These are phyloP conservation scores for Massarina eburnea DNA, from an alignment of 2,329 filamentous ascomycete species.

Conservation along the genomic window DNA sequence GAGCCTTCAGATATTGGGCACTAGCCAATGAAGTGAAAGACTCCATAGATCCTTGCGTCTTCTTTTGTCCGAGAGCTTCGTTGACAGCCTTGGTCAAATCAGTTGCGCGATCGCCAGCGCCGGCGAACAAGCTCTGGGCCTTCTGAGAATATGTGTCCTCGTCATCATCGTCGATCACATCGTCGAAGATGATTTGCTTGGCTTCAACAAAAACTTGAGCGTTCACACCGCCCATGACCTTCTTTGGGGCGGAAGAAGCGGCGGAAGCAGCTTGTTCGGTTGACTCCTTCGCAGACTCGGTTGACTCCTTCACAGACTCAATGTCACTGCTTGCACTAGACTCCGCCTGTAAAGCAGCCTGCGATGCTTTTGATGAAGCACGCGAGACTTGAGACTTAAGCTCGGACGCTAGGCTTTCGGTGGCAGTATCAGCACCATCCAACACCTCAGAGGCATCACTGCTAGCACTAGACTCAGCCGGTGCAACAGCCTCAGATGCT, in stretches of 20 bases:
- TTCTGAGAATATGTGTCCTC: slow-evolving; percentile 51
- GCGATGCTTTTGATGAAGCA: slow-evolving; percentile 28
- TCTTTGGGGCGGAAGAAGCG: slow-evolving; percentile 43
- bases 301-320: slow-evolving; percentile 15
- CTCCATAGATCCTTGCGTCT: slow-evolving; percentile 51
- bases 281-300: slow-evolving; percentile 20
- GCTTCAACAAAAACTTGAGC: slow-evolving; percentile 53
- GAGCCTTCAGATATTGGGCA: slow-evolving; percentile 59
- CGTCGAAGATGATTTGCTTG: slow-evolving; percentile 51
- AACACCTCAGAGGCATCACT: slow-evolving; percentile 22
- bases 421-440: slow-evolving; percentile 11
- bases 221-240: slow-evolving; percentile 58
- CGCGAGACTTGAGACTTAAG: slow-evolving; percentile 12
- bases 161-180: slow-evolving; percentile 53
- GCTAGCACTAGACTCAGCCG: slow-evolving; percentile 7
- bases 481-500: slow-evolving; percentile 21
- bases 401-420: slow-evolving; percentile 18
- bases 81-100: slow-evolving; percentile 59
- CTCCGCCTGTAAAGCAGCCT: slow-evolving; percentile 11
- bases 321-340: slow-evolving; percentile 14
- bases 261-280: slow-evolving; percentile 24
- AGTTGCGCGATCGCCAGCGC: slow-evolving; percentile 55
- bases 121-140: slow-evolving; percentile 53
- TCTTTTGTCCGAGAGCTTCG: slow-evolving; percentile 54
- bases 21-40: slow-evolving; percentile 56